Conservation (phyloP, 1,139 yeast species). For the Sugiyamaella neomexicana region DNA sequence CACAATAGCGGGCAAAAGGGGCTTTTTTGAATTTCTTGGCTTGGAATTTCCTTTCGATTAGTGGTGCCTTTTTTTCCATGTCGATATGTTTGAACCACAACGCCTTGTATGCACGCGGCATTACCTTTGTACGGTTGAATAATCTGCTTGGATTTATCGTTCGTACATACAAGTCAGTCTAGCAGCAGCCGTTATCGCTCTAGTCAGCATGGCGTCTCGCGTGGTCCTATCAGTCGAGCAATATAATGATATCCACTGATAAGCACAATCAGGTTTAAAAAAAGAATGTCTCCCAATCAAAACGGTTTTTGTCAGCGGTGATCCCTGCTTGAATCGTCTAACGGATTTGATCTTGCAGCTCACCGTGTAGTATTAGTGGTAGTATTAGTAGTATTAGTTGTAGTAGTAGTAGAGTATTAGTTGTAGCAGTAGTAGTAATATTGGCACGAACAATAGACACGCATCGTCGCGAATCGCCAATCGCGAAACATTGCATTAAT, state of each 20-base stretch:
- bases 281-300: background rate
- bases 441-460: background rate
- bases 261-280: background rate
- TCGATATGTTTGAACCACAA: no score
- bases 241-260: background rate
- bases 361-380: background rate
- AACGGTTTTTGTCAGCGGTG: slow-evolving; percentile 12
- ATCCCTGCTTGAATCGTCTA: background rate
- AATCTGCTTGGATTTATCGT: no score
- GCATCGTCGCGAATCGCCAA: no score
- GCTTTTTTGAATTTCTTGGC: no score
- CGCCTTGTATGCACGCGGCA: background rate
- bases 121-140: no score
- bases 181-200: background rate
- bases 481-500: no score
- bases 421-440: background rate
- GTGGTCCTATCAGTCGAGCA: background rate
- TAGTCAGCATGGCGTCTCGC: background rate
- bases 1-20: no score
- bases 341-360: background rate
- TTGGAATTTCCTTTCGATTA: background rate
- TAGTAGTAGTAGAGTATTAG: background rate
- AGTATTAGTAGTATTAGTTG: background rate
- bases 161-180: no score
- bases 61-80: background rate